A percentile compares a stretch with the other conserved stretches of the same genome.
These are phyloP conservation scores for Apiospora aurea DNA, from an alignment of 2,329 filamentous ascomycete genomes.

Conservation along the genomic window DNA sequence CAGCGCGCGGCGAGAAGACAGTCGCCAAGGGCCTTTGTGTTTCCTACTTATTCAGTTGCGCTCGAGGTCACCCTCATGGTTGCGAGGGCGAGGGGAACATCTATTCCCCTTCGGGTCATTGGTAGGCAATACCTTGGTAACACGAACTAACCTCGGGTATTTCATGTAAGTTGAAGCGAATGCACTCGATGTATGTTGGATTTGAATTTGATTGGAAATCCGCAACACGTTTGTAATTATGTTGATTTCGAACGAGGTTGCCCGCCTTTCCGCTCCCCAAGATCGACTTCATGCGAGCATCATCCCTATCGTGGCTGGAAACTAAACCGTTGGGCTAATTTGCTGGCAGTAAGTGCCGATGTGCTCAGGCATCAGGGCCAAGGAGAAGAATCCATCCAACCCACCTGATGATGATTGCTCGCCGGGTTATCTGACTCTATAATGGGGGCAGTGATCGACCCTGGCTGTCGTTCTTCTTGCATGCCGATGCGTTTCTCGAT, in stretches of 20 bases:
- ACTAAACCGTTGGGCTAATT: neutral
- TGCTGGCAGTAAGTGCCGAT: neutral
- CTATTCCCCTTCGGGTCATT: neutral
- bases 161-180: neutral
- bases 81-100: neutral
- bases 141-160: neutral
- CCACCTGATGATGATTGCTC: neutral
- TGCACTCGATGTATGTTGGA: neutral
- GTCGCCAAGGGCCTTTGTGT: neutral
- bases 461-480: neutral
- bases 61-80: neutral
- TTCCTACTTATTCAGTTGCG: neutral
- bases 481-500: neutral
- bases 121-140: neutral
- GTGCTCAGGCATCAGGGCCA: conserved; percentile 8
- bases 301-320: conserved; percentile 8
- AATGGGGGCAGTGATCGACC: conserved; percentile 10
- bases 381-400: neutral
- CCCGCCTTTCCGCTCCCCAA: neutral
- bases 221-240: neutral
- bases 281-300: conserved; percentile 12
- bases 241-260: neutral
- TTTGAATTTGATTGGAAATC: neutral
- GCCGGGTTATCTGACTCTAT: neutral
- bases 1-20: neutral